phyloP scores from a whole-genome alignment of 1,139 yeast species.

The Lodderomyces theae region DNA sequence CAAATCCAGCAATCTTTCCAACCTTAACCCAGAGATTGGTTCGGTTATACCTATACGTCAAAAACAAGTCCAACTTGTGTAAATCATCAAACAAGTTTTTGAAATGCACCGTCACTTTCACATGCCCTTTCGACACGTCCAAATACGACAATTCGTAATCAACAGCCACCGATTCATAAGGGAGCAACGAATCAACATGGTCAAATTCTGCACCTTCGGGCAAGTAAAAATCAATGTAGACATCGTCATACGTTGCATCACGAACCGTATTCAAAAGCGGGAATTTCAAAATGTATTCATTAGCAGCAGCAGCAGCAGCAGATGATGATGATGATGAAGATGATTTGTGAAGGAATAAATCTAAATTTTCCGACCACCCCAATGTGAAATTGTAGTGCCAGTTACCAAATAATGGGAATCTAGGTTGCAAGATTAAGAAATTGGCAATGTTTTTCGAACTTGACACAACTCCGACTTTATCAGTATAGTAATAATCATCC shows the following conservation, averaged over 20 bases:
- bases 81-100: slow-evolving; percentile 70
- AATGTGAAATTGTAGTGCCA: slow-evolving; percentile 95
- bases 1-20: slow-evolving; percentile 58
- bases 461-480: slow-evolving; percentile 92
- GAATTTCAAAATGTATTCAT: slow-evolving; percentile 59
- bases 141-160: slow-evolving; percentile 61
- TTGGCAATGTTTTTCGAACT: slow-evolving; percentile 56
- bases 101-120: slow-evolving; percentile 64
- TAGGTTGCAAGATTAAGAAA: slow-evolving; percentile 67
- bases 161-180: slow-evolving; percentile 33
- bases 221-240: slow-evolving; percentile 61
- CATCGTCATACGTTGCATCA: slow-evolving; percentile 65
- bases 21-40: slow-evolving; percentile 63
- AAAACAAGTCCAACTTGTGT: slow-evolving; percentile 52
- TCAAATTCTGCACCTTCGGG: slow-evolving; percentile 84
- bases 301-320: slow-evolving; percentile 26
- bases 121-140: slow-evolving; percentile 77
- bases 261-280: slow-evolving; percentile 74
- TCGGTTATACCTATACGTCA: slow-evolving; percentile 62
- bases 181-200: slow-evolving; percentile 58
- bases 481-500: slow-evolving; percentile 71
- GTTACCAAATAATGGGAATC: slow-evolving; percentile 92
- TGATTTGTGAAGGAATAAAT: slow-evolving; percentile 49
- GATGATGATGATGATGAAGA: too few species aligned
- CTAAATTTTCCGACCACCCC: slow-evolving; percentile 76